Evolutionary conservation across 306 rosid genomes (phyloP).

Genomic region (Cucumis cinereus): DNA sequence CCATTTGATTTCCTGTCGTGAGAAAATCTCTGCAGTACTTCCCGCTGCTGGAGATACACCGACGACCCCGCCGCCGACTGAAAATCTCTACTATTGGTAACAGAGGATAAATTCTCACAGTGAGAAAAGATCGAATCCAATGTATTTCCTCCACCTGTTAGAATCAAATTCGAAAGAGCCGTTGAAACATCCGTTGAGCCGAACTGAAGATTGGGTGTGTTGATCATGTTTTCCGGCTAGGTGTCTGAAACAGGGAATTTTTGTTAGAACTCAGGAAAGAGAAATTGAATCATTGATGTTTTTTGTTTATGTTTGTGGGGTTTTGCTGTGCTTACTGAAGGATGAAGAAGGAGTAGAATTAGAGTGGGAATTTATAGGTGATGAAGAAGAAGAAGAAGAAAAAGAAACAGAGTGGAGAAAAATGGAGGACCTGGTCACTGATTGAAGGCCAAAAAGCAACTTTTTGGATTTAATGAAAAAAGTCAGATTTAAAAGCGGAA

Average conservation of each 20-base stretch:
- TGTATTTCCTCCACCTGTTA: constrained; percentile 55
- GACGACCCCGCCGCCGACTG: constrained; percentile 53
- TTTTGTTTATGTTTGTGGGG: neutral
- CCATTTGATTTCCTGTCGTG: constrained; percentile 24
- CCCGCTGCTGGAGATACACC: constrained; percentile 66
- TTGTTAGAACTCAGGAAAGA: neutral
- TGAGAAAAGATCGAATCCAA: constrained; percentile 77
- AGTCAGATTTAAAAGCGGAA: neutral
- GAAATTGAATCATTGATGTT: neutral
- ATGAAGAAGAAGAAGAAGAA: neutral
- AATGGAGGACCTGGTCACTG: neutral
- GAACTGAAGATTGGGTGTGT: constrained; percentile 12
- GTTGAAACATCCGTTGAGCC: neutral
- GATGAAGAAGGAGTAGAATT: neutral
- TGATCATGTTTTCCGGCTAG: constrained; percentile 15
- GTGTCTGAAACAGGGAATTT: neutral
- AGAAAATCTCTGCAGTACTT: constrained; percentile 56
- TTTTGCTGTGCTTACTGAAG: neutral
- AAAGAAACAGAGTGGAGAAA: neutral
- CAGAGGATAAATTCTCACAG: constrained; percentile 13
- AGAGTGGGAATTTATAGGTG: neutral
- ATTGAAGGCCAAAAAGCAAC: neutral
- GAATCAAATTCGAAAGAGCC: constrained; percentile 21
- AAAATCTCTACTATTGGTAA: constrained; percentile 4
- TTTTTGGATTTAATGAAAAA: constrained; percentile 1